A percentile compares a stretch with the other conserved stretches of the same genome.
Evolutionary conservation across 306 rosid species (phyloP).

Genomic region (Abrus precatorius): DNA sequence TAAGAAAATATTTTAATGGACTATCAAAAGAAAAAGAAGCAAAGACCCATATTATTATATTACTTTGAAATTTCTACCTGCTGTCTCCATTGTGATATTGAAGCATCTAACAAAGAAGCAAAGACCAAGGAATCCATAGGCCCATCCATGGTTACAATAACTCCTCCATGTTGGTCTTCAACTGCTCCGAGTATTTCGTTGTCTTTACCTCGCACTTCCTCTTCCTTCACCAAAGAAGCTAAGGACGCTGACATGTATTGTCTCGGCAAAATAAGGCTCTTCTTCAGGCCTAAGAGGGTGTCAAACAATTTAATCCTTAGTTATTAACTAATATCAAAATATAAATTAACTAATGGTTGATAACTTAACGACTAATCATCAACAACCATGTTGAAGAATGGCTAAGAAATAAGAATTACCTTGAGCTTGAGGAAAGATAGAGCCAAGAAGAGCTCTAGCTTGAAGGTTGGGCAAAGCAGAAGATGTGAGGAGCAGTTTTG

Average conservation of each 20-base stretch:
- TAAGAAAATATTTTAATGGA: too few relatives aligned
- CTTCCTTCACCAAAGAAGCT: conserved; percentile 40
- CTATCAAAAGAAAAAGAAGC: too few relatives aligned
- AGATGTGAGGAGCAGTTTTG: conserved; percentile 42
- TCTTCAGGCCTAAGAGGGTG: conserved; percentile 44
- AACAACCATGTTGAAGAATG: background rate
- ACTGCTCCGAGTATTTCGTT: conserved; percentile 54
- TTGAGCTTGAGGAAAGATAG: conserved; percentile 31
- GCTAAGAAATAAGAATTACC: conserved; percentile 23
- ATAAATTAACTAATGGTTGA: background rate
- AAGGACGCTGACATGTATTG: conserved; percentile 48
- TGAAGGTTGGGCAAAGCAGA: conserved; percentile 38
- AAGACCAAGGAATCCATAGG: conserved; percentile 65
- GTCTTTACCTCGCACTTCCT: conserved; percentile 38
- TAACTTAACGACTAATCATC: background rate
- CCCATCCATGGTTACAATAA: conserved; percentile 62
- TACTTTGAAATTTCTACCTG: conserved; percentile 53
- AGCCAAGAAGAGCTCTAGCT: conserved; percentile 31
- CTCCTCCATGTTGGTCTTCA: conserved; percentile 78
- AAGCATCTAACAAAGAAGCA: conserved; percentile 59
- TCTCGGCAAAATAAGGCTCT: conserved; percentile 27
- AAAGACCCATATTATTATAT: too few relatives aligned
- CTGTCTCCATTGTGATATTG: conserved; percentile 70
- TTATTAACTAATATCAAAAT: background rate
- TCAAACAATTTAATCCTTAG: background rate